Evolutionary conservation across 345 rosid species (phyloP), one percentile per base, ranked within the genome.

Genomic region (Populus euphratica): DNA sequence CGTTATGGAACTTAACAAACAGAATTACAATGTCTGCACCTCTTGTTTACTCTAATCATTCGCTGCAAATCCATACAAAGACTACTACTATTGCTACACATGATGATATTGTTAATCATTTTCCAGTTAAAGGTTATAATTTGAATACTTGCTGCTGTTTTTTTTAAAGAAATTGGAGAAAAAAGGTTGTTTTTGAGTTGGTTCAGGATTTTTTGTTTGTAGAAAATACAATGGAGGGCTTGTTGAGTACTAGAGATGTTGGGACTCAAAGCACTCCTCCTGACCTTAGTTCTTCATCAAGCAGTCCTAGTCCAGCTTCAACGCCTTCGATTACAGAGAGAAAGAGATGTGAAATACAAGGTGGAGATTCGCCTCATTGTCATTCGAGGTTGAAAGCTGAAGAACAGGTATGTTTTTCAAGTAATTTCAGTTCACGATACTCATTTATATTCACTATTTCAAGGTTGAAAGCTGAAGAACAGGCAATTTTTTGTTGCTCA

Each of bases 201-300:
- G 25, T 23, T n/a, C 12, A 35, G 17, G 5, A 25, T 65, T 35
- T 76, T 69, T 25, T 78, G 33, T 72, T 21, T 72, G 73, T 76
- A 89, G 97, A 88, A 72, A 86, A 84, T 85, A 93, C 86, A 83
- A 83, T 52, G 52, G 87, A 71, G 54, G 87, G 71, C 84, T 82
- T 87, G 65, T 67, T 38, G 74, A 92, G 87, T 36, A 81, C 92
- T 41, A 82, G 90, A 81, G 97, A 94, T 89, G 92, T 90, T 61
- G 98, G 98, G 38, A 90, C 91, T 68, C 99, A 96, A 79, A 96
- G 95, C 86, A 87, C 89, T 69, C 85, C 88, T 17, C 85, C 83
- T 44, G 89, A 86, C 25, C 79, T 82, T 76, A 87, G 90, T 74
- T 89, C 29, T n/a, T 59, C 63, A 59, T 59, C 91, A 47, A 78